Percentiles rank a stretch among this genome's conserved stretches.
Conservation (phyloP, 202 grass and related monocot species). For the Setaria viridis region DNA sequence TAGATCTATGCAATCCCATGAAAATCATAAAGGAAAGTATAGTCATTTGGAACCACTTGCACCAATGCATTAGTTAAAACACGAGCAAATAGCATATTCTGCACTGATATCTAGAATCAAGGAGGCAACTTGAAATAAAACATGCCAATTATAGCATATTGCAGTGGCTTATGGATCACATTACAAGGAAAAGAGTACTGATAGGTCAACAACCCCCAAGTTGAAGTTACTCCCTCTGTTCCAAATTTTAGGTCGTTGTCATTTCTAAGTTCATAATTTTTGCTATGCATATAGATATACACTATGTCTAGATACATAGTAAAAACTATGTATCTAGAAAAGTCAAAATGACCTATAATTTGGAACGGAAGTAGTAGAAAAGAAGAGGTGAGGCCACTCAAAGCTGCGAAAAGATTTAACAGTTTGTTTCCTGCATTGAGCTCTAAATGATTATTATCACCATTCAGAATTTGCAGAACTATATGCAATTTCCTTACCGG, state of each 20-base stretch:
- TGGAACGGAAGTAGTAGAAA: background rate
- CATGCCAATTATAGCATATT: slow-evolving; percentile 34
- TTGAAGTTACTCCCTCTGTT: background rate
- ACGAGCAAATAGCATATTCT: background rate
- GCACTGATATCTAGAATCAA: background rate
- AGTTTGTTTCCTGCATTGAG: background rate
- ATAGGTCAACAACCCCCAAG: background rate
- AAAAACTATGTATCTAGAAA: too few relatives aligned
- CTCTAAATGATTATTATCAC: background rate
- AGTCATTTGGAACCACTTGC: background rate
- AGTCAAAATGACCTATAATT: too few relatives aligned
- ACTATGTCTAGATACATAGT: too few relatives aligned
- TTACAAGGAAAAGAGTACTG: background rate
- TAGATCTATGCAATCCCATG: slow-evolving; percentile 17
- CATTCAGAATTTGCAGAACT: background rate
- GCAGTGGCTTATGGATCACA: background rate
- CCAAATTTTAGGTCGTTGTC: too few relatives aligned
- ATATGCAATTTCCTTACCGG: background rate
- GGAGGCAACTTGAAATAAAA: background rate
- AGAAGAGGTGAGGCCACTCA: slow-evolving; percentile 17
- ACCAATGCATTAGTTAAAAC: background rate
- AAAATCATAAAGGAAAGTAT: slow-evolving; percentile 4
- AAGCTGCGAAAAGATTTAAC: slow-evolving; percentile 10
- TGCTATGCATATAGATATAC: too few relatives aligned
- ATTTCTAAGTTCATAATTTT: too few relatives aligned